These are phyloP conservation scores for Cubamyces lactineus DNA, from an alignment of 768 basidiomycete species.

Conservation along the genomic window DNA sequence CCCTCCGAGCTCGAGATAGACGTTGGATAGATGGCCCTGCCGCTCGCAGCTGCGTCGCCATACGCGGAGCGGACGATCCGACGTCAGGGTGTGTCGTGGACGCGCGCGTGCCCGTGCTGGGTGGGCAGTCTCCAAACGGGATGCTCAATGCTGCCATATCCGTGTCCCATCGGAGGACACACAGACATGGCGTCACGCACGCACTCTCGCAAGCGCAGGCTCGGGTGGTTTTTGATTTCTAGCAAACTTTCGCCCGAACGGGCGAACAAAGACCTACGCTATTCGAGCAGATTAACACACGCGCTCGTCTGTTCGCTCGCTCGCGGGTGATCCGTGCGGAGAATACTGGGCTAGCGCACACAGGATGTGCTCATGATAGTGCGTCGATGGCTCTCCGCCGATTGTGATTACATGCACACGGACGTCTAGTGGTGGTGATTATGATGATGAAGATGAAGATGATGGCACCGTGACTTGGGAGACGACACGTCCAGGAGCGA, in stretches of 20 bases:
- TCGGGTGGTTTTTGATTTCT: neutral
- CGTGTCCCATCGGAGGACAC: conserved; percentile 2
- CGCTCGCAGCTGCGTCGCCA: conserved; percentile 8
- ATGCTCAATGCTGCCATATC: conserved; percentile 28
- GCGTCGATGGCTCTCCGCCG: too few relatives aligned
- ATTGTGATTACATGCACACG: too few relatives aligned
- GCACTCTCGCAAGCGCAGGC: neutral
- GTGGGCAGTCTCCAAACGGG: conserved; percentile 23
- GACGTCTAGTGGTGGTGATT: too few relatives aligned
- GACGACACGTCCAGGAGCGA: neutral
- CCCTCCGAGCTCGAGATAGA: conserved; percentile 14
- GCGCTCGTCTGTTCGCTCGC: too few relatives aligned
- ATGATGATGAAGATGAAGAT: too few relatives aligned
- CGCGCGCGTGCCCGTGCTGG: too few relatives aligned
- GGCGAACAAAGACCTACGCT: conserved; percentile 10
- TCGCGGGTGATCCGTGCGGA: conserved; percentile 8
- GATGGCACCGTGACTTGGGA: too few relatives aligned
- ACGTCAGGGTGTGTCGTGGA: neutral
- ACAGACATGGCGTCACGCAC: too few relatives aligned
- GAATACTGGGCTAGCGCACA: too few relatives aligned
- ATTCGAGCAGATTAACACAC: neutral
- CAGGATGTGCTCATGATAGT: too few relatives aligned
- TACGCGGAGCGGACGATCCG: conserved; percentile 23
- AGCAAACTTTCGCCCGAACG: neutral
- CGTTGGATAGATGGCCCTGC: conserved; percentile 11